Percentiles rank a stretch among this genome's conserved stretches.
These are phyloP conservation scores for Rhizopus stolonifer DNA, from an alignment of 371 early-diverging fungal species.

Conservation along the genomic window DNA sequence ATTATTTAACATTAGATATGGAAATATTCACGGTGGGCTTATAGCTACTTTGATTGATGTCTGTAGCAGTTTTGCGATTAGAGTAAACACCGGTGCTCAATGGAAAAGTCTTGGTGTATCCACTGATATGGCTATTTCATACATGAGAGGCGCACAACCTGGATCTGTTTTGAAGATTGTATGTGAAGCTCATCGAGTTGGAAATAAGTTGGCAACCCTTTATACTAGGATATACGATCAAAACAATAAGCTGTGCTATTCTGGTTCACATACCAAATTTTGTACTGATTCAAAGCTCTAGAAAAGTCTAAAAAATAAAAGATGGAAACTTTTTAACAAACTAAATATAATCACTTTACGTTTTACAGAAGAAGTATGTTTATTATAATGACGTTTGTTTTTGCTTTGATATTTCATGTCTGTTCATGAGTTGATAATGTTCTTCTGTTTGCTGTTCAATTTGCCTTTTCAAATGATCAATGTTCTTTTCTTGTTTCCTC, in stretches of 20 bases:
- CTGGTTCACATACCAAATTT: constrained; percentile 44
- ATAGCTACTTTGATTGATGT: constrained; percentile 48
- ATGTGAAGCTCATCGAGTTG: constrained; percentile 38
- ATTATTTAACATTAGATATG: constrained; percentile 10
- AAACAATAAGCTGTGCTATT: constrained; percentile 30
- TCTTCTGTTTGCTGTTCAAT: constrained; percentile 67
- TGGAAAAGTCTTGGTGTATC: constrained; percentile 41
- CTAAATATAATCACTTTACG: too few relatives aligned
- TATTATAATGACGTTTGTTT: too few relatives aligned
- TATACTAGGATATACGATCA: constrained; percentile 38
- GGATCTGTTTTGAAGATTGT: constrained; percentile 34
- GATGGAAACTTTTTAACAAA: too few relatives aligned
- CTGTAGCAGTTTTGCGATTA: constrained; percentile 43
- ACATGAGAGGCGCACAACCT: constrained; percentile 30
- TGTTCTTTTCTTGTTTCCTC: constrained; percentile 57
- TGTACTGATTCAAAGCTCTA: constrained; percentile 35
- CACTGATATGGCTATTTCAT: constrained; percentile 36
- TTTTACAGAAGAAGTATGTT: too few relatives aligned
- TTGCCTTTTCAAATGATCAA: constrained; percentile 78
- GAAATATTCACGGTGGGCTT: constrained; percentile 46
- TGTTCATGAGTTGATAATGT: constrained; percentile 76
- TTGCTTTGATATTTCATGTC: constrained; percentile 26
- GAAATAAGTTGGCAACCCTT: constrained; percentile 35
- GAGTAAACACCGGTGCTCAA: constrained; percentile 21
- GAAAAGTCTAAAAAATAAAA: too few relatives aligned